These are phyloP conservation scores for Ascosphaera aggregata DNA, from an alignment of 2,329 filamentous ascomycete genomes.

Conservation along the genomic window DNA sequence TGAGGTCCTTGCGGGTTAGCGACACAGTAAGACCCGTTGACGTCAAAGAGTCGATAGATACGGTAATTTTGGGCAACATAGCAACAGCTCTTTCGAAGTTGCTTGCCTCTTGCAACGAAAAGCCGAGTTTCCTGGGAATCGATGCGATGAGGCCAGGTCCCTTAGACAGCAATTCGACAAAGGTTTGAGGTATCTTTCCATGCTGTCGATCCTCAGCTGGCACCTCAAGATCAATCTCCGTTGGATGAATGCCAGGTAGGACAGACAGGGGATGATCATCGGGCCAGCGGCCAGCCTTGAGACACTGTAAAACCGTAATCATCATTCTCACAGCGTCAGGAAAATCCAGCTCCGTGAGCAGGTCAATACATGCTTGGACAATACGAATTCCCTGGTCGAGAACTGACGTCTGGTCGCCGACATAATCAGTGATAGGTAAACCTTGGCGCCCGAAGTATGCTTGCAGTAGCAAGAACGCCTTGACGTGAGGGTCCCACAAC, in stretches of 20 bases:
- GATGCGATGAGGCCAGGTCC: constrained; percentile 5
- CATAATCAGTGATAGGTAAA: constrained; percentile 88
- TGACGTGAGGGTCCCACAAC: constrained; percentile 98
- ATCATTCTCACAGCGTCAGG: constrained; percentile 56
- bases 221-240: neutral
- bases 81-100: constrained; percentile 34
- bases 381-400: constrained; percentile 94
- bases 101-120: constrained; percentile 7
- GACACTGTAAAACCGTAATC: constrained; percentile 67
- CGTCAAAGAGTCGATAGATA: constrained; percentile 38
- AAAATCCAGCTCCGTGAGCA: constrained; percentile 72
- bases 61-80: constrained; percentile 43
- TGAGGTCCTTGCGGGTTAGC: constrained; percentile 1
- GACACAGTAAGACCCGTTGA: constrained; percentile 31
- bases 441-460: constrained; percentile 86
- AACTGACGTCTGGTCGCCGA: constrained; percentile 73
- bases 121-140: constrained; percentile 11
- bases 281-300: constrained; percentile 87
- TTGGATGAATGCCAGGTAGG: constrained; percentile 40
- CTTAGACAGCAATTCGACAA: neutral
- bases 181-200: neutral
- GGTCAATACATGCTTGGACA: constrained; percentile 83
- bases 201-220: neutral
- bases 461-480: constrained; percentile 80
- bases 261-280: constrained; percentile 57